A percentile compares a stretch with the other conserved stretches of the same genome.
Conservation (phyloP, 2,329 filamentous ascomycete genomes). For the Colletotrichum sp. region DNA sequence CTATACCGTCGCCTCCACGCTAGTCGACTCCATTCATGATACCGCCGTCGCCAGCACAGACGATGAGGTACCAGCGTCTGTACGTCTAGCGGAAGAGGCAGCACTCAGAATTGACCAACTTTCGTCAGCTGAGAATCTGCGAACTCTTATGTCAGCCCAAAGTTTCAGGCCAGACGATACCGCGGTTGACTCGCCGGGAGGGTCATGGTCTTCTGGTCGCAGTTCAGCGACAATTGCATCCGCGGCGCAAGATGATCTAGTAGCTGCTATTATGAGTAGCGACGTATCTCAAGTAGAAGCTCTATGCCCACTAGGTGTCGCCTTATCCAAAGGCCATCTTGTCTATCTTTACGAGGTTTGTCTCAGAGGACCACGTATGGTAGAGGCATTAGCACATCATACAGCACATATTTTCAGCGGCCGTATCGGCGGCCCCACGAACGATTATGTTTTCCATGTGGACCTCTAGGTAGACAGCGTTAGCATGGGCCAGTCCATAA, state of each 20-base stretch:
- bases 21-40: background rate
- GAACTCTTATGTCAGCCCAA: background rate
- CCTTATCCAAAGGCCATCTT: background rate
- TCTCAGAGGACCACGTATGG: background rate
- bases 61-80: background rate
- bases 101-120: background rate
- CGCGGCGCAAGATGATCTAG: background rate
- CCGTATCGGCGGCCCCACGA: background rate
- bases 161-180: background rate
- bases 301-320: background rate
- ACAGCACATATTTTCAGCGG: background rate
- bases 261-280: background rate
- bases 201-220: background rate
- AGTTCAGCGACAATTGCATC: background rate
- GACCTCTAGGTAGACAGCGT: background rate
- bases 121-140: background rate
- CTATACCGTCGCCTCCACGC: background rate
- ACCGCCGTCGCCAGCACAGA: background rate
- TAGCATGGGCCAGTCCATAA: too few relatives aligned
- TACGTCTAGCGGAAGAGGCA: background rate
- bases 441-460: background rate
- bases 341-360: background rate
- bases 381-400: background rate
- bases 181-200: background rate
- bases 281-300: background rate